Evolutionary conservation across 805 yeast genomes (phyloP), one percentile per base, ranked within the genome.

Genomic region (Pichia kluyveri): DNA sequence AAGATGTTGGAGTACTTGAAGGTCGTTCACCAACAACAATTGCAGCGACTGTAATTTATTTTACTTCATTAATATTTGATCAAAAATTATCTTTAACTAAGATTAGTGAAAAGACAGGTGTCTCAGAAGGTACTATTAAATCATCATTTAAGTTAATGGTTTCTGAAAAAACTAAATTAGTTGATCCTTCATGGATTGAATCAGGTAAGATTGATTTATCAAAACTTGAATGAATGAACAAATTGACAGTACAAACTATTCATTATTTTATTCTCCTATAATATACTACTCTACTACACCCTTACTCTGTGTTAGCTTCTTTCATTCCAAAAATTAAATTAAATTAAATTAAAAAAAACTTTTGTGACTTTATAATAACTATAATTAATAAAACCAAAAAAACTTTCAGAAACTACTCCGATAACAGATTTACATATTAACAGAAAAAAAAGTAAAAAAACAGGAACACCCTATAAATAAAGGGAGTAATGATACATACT

Each of bases 1-100:
- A 87, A 61, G 96, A 86, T 53, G 83, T 84, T 52, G 96, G 97
- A 48, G 95, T 91, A 38, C 73, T 93, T 60, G 97, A 96, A 17
- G 98, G 99, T 58, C 78, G 96, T 56, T 86, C 96, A 4, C 99
- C 99, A 30, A 90, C 90, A 47, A 91, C 99, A 37, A 88, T 93
- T 60, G 97, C 98, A 0, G 98, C 98, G 8, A 95, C 97, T 1
- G 95, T 93, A 6, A 91, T 93, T 43, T 93, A 91, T 68, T 83
- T 93, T 86, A 86, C 96, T 8, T 85, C 91, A 5, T 70, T 86
- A n/a, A 69, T 93, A n/a, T 90, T 90, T 63, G 85, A 85, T 41
- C 82, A 83, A 36, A 84, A 80, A 45, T 71, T 87, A 37, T 72
- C 85, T 4, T 90, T 96, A 0, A 69, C 83, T 1, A 84, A 80